Percentiles rank a stretch among this genome's conserved stretches.
These are phyloP conservation scores for Metschnikowia colocasiae DNA, from an alignment of 805 yeast species.

Conservation along the genomic window DNA sequence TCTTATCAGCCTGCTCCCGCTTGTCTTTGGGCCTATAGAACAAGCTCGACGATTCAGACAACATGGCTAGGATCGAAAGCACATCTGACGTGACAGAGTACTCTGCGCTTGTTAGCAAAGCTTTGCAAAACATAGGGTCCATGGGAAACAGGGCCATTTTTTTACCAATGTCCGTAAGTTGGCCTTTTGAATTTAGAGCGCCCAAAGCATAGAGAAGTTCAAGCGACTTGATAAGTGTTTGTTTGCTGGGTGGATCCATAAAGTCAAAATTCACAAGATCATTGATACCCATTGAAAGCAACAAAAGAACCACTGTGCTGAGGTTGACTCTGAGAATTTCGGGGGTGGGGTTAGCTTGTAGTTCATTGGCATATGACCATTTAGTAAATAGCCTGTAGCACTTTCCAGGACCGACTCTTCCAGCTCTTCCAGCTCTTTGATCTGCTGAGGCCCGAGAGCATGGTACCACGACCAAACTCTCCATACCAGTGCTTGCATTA, in stretches of 20 bases:
- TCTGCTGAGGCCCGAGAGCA: constrained; percentile 45
- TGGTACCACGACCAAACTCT: constrained; percentile 43
- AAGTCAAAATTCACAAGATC: constrained; percentile 83
- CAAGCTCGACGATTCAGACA: constrained; percentile 70
- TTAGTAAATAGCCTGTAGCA: constrained; percentile 80
- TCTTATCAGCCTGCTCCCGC: constrained; percentile 61
- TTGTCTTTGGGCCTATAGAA: constrained; percentile 70
- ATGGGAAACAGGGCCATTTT: constrained; percentile 91
- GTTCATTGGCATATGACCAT: constrained; percentile 71
- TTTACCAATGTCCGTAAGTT: constrained; percentile 70
- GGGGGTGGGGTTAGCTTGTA: constrained; percentile 78
- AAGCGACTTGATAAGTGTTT: constrained; percentile 67
- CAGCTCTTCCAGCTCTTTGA: constrained; percentile 48
- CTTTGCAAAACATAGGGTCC: constrained; percentile 85
- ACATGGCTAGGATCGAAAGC: constrained; percentile 73
- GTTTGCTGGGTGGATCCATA: constrained; percentile 82
- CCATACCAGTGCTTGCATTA: constrained; percentile 43
- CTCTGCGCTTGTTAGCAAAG: constrained; percentile 59
- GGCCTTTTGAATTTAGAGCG: constrained; percentile 78
- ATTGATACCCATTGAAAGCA: constrained; percentile 79
- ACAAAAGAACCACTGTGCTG: constrained; percentile 66
- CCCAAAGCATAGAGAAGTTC: constrained; percentile 83
- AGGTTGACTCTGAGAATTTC: constrained; percentile 87
- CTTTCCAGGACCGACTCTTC: constrained; percentile 46
- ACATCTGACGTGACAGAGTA: constrained; percentile 64